Conservation (phyloP, 202 grass and related monocot genomes). For the Zizania palustris region DNA sequence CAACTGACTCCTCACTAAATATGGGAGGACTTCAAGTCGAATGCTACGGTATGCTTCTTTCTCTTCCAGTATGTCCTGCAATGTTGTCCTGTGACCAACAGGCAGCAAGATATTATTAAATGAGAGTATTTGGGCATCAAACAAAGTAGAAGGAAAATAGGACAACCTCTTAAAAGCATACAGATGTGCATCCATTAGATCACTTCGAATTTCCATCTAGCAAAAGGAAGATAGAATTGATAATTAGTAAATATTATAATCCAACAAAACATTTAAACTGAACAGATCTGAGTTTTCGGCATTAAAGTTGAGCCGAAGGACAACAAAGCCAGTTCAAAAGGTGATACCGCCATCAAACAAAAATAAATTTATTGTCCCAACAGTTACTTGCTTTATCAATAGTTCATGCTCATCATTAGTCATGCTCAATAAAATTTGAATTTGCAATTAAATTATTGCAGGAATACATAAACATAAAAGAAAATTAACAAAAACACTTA, state of each 20-base stretch:
- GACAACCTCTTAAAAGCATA: constrained; percentile 97
- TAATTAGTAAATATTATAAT: constrained; percentile 36
- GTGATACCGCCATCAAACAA: neutral
- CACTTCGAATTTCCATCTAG: constrained; percentile 97
- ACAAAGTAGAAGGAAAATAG: constrained; percentile 22
- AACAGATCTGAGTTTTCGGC: constrained; percentile 1
- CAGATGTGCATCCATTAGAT: constrained; percentile 97
- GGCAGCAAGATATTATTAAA: constrained; percentile 13
- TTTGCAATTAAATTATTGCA: constrained; percentile 23
- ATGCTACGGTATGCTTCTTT: constrained; percentile 84
- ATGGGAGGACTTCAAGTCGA: constrained; percentile 87
- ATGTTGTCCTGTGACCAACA: constrained; percentile 62
- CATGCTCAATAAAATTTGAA: neutral
- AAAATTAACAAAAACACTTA: neutral
- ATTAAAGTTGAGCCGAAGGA: constrained; percentile 12
- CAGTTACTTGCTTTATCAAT: neutral
- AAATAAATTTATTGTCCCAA: constrained; percentile 21
- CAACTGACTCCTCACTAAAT: constrained; percentile 89
- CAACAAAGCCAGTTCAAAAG: constrained; percentile 17
- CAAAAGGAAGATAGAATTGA: constrained; percentile 33
- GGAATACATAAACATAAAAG: constrained; percentile 14
- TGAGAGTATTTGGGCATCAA: neutral
- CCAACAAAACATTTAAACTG: constrained; percentile 12
- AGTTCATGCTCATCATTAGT: neutral
- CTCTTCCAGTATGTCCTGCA: constrained; percentile 79